These are phyloP conservation scores for Acanthamoeba castellanii DNA, from an alignment of 208 protist genomes.

Conservation along the genomic window DNA sequence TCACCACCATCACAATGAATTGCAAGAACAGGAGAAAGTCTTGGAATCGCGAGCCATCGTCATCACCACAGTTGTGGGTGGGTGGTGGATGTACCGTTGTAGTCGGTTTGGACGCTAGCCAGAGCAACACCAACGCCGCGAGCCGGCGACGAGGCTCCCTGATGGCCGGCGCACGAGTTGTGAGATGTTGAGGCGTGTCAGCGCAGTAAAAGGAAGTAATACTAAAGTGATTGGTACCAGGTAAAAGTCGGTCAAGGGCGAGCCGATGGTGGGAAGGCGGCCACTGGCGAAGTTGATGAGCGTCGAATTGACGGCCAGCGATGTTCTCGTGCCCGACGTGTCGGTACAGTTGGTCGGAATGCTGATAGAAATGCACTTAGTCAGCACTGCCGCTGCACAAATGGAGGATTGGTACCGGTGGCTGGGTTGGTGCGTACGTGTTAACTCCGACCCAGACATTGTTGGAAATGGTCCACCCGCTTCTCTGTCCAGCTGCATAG, in stretches of 20 bases:
- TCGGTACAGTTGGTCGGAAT: neutral
- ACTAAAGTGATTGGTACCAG: neutral
- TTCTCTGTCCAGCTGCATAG: neutral
- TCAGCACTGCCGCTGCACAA: neutral
- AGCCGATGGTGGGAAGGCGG: neutral
- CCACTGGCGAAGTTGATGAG: neutral
- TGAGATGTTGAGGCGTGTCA: neutral
- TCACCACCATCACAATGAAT: neutral
- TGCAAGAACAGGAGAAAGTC: neutral
- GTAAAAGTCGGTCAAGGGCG: neutral
- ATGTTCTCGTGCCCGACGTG: neutral
- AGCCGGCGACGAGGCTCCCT: neutral
- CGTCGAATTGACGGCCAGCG: neutral
- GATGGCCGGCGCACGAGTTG: neutral
- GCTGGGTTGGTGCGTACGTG: neutral
- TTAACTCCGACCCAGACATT: neutral
- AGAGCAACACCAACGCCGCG: slow-evolving; percentile 12
- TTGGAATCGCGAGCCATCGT: no score
- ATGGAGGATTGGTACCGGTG: neutral
- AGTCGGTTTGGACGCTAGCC: neutral
- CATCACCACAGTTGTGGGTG: no score
- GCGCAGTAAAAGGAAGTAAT: neutral
- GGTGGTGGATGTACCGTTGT: neutral
- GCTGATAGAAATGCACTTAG: no score
- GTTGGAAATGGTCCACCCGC: neutral